Base-by-base conservation (phyloP, 1,139 yeast species). In the Lodderomyces theae region DNA sequence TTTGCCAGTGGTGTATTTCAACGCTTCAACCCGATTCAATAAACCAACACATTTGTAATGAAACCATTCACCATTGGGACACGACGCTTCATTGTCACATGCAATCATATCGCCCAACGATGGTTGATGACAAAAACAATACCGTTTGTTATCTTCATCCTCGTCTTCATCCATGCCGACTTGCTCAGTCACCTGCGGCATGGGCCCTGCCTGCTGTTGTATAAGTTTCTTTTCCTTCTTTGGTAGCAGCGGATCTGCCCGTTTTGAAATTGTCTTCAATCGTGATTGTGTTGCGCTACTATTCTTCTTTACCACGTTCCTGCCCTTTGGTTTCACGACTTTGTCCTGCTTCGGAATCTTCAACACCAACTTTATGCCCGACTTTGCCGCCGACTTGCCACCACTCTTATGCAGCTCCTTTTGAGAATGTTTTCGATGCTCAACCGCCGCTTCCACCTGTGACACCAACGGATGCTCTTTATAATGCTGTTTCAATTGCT, bases 51-150 rank as follows among this genome's bases (percentile, higher is more conserved):
- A 72, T 46, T 70, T 71, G 51, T 70, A 72, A 46, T 72, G 77
- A 41, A 72, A 72, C 77, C 77, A 72, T 39, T 69, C 77, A 2
- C 77, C 77, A 46, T 71, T 70, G 15, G 69, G 68, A 51, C 77
- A 72, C 4, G 62, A 51, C 1, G 49, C 53, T 40, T 60, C 65
- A 46, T 70, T 66, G 45, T 72, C 77, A 50, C 77, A 72, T 0
- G 69, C 75, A 34, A 72, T 71, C 77, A 72, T 72, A 44, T 65
- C 66, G 2, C 77, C 77, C 45, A 64, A 64, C 0, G 77, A 70
- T 0, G 66, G 67, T 47, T 69, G 76, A 19, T 61, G 58, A 50
- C 77, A 72, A 55, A 71, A 69, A 46, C 77, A 72, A 47, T 69
- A 72, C 18, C 47, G 42, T 15, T 53, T 54, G 4, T 49, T 52